A percentile compares a stretch with the other conserved stretches of the same genome.
Evolutionary conservation across 257 asterid genomes (phyloP).

Genomic region (Catharanthus roseus): DNA sequence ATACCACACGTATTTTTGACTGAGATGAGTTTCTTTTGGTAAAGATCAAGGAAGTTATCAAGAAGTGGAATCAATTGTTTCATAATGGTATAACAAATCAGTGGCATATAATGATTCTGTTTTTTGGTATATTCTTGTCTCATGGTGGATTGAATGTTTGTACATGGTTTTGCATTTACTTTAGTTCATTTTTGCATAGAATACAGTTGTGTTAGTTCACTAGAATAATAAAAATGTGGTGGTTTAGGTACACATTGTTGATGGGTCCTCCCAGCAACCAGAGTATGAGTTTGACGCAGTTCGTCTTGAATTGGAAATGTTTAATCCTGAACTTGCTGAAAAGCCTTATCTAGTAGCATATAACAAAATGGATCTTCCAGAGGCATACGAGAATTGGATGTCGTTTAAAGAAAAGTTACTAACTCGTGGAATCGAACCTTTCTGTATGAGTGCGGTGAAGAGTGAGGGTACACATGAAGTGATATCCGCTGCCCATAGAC

Average conservation of each 20-base stretch:
- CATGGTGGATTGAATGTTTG: neutral
- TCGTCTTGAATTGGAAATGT: slow-evolving; percentile 97
- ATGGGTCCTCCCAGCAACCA: slow-evolving; percentile 90
- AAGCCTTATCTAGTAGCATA: slow-evolving; percentile 79
- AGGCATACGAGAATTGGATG: slow-evolving; percentile 71
- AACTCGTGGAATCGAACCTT: slow-evolving; percentile 67
- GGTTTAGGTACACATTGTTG: slow-evolving; percentile 80
- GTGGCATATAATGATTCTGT: neutral
- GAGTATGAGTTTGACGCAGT: slow-evolving; percentile 93
- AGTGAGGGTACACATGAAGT: slow-evolving; percentile 83
- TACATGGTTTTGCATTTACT: neutral
- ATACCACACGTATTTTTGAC: neutral
- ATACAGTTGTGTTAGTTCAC: slow-evolving; percentile 20
- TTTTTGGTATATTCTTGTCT: neutral
- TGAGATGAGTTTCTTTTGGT: neutral
- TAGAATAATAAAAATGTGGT: slow-evolving; percentile 20
- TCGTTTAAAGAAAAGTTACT: slow-evolving; percentile 52
- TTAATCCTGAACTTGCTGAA: slow-evolving; percentile 79
- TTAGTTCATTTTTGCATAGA: neutral
- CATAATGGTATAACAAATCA: neutral
- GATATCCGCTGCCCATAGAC: slow-evolving; percentile 59
- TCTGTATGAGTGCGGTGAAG: slow-evolving; percentile 84
- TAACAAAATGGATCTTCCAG: slow-evolving; percentile 97
- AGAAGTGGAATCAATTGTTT: neutral
- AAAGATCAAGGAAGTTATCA: neutral